Conservation (phyloP, 2,329 filamentous ascomycete genomes). For the Aspergillus sclerotialis region DNA sequence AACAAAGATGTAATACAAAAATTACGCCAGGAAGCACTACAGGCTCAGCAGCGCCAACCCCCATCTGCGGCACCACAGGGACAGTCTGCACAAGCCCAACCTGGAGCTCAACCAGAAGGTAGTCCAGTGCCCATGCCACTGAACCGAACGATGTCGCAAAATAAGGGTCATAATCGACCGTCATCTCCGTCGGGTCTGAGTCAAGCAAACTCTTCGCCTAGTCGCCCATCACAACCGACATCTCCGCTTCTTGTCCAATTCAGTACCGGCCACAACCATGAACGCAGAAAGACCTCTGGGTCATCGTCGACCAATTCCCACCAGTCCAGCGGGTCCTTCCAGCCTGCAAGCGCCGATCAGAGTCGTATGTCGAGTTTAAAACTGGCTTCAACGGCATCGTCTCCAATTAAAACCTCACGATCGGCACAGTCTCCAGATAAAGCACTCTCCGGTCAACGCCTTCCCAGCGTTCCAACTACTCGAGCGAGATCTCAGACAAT, state of each 20-base stretch:
- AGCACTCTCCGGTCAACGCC: conserved; percentile 52
- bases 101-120: conserved; percentile 68
- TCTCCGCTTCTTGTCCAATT: conserved; percentile 96
- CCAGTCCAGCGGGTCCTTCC: conserved; percentile 62
- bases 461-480: conserved; percentile 57
- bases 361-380: conserved; percentile 53
- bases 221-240: conserved; percentile 72
- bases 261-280: conserved; percentile 72
- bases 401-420: conserved; percentile 43
- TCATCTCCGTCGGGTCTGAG: conserved; percentile 77
- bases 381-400: conserved; percentile 46
- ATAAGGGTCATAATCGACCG: conserved; percentile 69
- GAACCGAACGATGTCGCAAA: conserved; percentile 75
- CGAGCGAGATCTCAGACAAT: conserved; percentile 85
- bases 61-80: conserved; percentile 11
- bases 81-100: conserved; percentile 39
- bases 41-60: conserved; percentile 51
- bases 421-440: conserved; percentile 53
- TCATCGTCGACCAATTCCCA: conserved; percentile 79
- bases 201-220: conserved; percentile 80
- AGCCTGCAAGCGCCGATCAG: conserved; percentile 65
- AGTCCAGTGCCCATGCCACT: conserved; percentile 77
- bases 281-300: conserved; percentile 87
- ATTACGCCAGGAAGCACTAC: conserved; percentile 82
- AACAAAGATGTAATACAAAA: conserved; percentile 99